Base-by-base conservation (phyloP, 495 filamentous ascomycete species). In the Penicillium lividum region DNA sequence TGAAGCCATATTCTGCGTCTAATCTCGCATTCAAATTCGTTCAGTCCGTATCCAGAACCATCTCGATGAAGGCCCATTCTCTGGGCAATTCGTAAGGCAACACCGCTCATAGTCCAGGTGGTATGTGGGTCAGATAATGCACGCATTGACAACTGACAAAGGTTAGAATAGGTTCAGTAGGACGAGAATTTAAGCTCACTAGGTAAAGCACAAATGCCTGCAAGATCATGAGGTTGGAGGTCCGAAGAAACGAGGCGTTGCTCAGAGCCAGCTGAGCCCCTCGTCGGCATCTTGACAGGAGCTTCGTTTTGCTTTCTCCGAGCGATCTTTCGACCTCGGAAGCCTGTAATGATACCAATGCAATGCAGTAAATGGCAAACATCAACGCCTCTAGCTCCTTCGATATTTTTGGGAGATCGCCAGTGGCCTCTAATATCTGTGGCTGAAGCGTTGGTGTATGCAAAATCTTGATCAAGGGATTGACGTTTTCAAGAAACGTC, bases 391-490 rank as follows among this genome's bases (percentile, higher is more conserved):
- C 74, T 15, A 73, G 64, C 4, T 70, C 70, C 36, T 69, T 76
- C 5, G 68, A 61, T 6, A 79, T 53, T 7, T 62, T 61, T 11
- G 66, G 53, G 1, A 77, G 50, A 40, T 73, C 64, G 29, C 66
- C 60, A 16, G 63, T 72, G 6, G 77, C 79, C 25, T 75, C 70
- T 27, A 80, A 62, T 13, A 84, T 70, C 31, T 69, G 57, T 31
- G 73, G 71, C 50, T 75, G 73, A 43, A 86, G 57, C 4, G 84
- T 86, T 4, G 87, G 88, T 0, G 80, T 81, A 69, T 91, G 88
- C 54, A 90, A 77, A n/a, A 90, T 69, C 66, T 90, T 91, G 43
- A 80, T 81, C 44, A 91, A 64, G 0, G 88, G 88, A 68, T 90
- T 85, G 58, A 89, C 82, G 60, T 85, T 83, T 54, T 85, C 81